These are phyloP conservation scores for Diplocarpon rosae DNA, from an alignment of 2,329 filamentous ascomycete species.

Conservation along the genomic window DNA sequence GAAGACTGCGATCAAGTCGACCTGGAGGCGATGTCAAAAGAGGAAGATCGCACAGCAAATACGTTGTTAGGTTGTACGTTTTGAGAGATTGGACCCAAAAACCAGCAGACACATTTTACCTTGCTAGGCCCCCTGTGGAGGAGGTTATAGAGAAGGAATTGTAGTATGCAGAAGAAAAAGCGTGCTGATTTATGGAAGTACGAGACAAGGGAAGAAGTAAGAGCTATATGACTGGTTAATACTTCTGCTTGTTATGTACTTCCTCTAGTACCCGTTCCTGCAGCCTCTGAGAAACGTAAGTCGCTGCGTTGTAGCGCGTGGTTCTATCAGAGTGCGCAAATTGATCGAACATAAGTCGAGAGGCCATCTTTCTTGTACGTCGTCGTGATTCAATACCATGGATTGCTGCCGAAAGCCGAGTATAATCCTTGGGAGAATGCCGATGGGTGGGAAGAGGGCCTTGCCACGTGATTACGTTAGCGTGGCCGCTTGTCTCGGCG, in stretches of 20 bases:
- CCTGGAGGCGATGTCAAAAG: conserved; percentile 31
- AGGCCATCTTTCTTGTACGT: too few species aligned
- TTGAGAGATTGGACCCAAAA: conserved; percentile 63
- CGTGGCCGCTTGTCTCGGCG: neutral
- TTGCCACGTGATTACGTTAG: neutral
- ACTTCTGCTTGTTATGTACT: neutral
- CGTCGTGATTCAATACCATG: too few species aligned
- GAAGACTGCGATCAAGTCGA: conserved; percentile 54
- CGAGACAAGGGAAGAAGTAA: neutral
- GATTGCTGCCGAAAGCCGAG: too few species aligned
- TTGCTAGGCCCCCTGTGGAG: too few species aligned
- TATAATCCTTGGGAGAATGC: too few species aligned
- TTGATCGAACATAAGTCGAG: too few species aligned
- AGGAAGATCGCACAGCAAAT: conserved; percentile 6
- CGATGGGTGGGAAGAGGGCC: neutral
- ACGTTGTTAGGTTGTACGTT: too few species aligned
- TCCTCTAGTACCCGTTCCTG: too few species aligned
- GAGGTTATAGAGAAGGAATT: conserved; percentile 50
- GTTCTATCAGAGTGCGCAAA: too few species aligned
- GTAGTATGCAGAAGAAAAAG: neutral
- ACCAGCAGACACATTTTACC: conserved; percentile 42
- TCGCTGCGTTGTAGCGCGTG: too few species aligned
- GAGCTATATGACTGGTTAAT: neutral
- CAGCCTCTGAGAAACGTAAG: too few species aligned
- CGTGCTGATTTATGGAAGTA: neutral